Evolutionary conservation across 495 filamentous ascomycete species (phyloP).

Genomic region (Jackrogersella multiformis): DNA sequence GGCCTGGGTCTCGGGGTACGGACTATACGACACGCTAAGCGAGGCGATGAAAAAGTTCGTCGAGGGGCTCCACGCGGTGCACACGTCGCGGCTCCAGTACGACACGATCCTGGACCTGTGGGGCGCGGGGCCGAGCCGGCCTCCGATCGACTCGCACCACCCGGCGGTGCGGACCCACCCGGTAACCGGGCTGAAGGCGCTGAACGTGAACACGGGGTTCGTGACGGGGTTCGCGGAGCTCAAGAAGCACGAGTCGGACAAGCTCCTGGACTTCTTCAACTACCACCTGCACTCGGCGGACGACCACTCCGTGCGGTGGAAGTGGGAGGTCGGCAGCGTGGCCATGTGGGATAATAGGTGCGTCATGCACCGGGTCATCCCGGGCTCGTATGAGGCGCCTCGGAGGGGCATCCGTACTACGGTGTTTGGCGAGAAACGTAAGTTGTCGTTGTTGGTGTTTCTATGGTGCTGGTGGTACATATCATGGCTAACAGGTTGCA

Average conservation of each 20-base stretch:
- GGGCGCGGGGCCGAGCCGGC: conserved; percentile 57
- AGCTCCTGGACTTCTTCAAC: conserved; percentile 60
- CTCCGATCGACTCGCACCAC: conserved; percentile 64
- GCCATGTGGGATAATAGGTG: conserved; percentile 66
- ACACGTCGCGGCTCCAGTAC: conserved; percentile 60
- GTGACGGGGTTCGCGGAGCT: conserved; percentile 63
- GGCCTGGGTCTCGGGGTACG: conserved; percentile 62
- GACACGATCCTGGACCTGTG: conserved; percentile 59
- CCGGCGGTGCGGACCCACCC: conserved; percentile 65
- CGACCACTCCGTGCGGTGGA: conserved; percentile 63
- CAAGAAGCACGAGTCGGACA: conserved; percentile 64
- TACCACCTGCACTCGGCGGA: conserved; percentile 64
- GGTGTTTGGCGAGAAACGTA: conserved; percentile 65
- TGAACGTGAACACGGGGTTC: conserved; percentile 62
- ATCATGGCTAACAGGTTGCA: conserved; percentile 29
- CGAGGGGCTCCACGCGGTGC: conserved; percentile 60
- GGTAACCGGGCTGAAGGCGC: conserved; percentile 61
- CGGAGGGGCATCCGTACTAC: conserved; percentile 62
- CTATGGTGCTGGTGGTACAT: not conserved
- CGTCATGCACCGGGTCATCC: conserved; percentile 61
- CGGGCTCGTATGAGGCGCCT: conserved; percentile 58
- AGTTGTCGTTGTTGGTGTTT: conserved; percentile 27
- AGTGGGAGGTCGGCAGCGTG: conserved; percentile 64
- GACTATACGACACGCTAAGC: conserved; percentile 61
- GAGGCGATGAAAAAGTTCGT: conserved; percentile 57